Evolutionary conservation across 441 rosid genomes (phyloP).

Genomic region (Capsella rubella): DNA sequence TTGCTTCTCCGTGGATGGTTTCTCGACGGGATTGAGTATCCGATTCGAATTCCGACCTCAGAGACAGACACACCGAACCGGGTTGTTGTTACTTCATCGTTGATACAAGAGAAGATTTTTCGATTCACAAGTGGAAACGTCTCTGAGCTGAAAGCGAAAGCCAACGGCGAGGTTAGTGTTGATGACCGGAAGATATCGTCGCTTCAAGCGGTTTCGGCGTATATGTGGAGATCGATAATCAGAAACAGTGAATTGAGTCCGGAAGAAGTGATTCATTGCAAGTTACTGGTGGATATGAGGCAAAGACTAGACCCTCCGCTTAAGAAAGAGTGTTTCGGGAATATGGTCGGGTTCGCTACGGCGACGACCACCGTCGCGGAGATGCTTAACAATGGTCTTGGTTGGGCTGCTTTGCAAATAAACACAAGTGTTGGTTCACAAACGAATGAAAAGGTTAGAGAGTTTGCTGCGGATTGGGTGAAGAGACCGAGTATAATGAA

Average conservation of each 20-base stretch:
- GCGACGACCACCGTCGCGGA: slow-evolving; percentile 32
- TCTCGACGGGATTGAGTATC: slow-evolving; percentile 39
- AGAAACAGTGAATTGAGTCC: slow-evolving; percentile 36
- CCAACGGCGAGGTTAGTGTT: slow-evolving; percentile 43
- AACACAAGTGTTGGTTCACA: slow-evolving; percentile 41
- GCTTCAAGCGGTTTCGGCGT: slow-evolving; percentile 54
- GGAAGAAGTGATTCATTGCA: slow-evolving; percentile 17
- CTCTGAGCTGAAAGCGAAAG: slow-evolving; percentile 48
- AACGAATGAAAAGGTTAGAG: slow-evolving; percentile 31
- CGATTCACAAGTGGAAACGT: slow-evolving; percentile 47
- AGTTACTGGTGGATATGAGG: slow-evolving; percentile 37
- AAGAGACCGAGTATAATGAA: slow-evolving; percentile 15
- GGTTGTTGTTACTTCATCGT: slow-evolving; percentile 13
- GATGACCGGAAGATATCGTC: slow-evolving; percentile 48
- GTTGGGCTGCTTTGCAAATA: slow-evolving; percentile 42
- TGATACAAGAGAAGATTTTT: slow-evolving; percentile 37
- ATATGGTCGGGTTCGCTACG: slow-evolving; percentile 26
- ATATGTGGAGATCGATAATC: slow-evolving; percentile 48
- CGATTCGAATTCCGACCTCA: slow-evolving; percentile 41
- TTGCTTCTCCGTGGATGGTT: slow-evolving; percentile 40
- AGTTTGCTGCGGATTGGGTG: slow-evolving; percentile 38
- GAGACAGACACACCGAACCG: neutral
- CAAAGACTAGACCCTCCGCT: slow-evolving; percentile 43
- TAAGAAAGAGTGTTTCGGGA: slow-evolving; percentile 44
- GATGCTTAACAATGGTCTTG: slow-evolving; percentile 36